Evolutionary conservation across 225 moss, liverwort and hornwort genomes (phyloP).

Genomic region (Ulota crispa): DNA sequence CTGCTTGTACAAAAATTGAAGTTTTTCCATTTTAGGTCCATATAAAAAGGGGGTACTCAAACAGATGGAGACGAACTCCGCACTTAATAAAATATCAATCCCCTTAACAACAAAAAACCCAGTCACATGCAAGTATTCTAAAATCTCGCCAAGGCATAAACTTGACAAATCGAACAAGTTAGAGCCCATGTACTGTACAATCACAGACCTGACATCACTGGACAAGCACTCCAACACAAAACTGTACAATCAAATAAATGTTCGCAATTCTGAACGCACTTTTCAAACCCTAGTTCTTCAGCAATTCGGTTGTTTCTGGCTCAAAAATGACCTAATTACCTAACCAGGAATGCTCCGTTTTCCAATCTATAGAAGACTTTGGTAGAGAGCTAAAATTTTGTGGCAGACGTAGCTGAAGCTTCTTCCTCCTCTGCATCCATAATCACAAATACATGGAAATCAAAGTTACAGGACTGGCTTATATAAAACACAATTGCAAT

Average conservation of each 20-base stretch:
- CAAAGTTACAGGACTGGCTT: neutral
- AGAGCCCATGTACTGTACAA: neutral
- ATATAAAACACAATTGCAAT: neutral
- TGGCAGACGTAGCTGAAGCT: neutral
- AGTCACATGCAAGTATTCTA: neutral
- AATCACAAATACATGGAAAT: neutral
- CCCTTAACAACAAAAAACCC: neutral
- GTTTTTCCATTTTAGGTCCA: no score
- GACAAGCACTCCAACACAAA: constrained; percentile 6
- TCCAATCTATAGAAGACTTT: constrained; percentile 1
- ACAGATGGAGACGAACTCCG: no score
- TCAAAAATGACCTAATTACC: constrained; percentile 10
- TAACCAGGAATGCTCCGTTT: neutral
- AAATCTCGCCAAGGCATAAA: neutral
- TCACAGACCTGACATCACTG: neutral
- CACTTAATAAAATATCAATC: no score
- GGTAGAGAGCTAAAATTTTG: neutral
- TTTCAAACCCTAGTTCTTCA: neutral
- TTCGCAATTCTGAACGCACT: neutral
- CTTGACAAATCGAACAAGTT: neutral
- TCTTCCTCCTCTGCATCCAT: constrained; percentile 24
- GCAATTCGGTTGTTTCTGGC: neutral
- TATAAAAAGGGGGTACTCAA: no score
- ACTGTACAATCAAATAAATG: neutral
- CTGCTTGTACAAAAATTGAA: no score